Evolutionary conservation across 306 rosid species (phyloP).

Genomic region (Fragaria ananassa): DNA sequence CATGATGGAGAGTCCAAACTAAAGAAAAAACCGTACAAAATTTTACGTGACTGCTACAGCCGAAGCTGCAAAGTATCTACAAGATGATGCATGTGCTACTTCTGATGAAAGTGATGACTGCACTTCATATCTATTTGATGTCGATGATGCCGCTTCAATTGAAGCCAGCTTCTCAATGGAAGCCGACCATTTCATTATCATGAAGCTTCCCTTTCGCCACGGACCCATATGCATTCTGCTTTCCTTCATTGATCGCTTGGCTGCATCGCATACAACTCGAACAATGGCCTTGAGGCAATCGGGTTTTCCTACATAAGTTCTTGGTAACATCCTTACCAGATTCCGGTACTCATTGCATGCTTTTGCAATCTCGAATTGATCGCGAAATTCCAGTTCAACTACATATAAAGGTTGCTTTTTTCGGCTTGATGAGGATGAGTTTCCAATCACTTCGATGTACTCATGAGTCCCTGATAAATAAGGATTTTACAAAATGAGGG

Average conservation of each 20-base stretch:
- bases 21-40: background rate
- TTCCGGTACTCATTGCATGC: slow-evolving; percentile 25
- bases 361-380: slow-evolving; percentile 36
- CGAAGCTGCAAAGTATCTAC: background rate
- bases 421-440: background rate
- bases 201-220: slow-evolving; percentile 46
- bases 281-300: slow-evolving; percentile 43
- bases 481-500: background rate
- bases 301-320: slow-evolving; percentile 32
- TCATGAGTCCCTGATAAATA: slow-evolving; percentile 23
- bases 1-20: background rate
- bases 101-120: background rate
- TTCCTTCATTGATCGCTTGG: slow-evolving; percentile 66
- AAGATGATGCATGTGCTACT: background rate
- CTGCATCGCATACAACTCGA: slow-evolving; percentile 45
- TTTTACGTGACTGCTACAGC: background rate
- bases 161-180: slow-evolving; percentile 12
- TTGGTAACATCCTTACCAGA: slow-evolving; percentile 17
- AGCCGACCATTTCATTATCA: slow-evolving; percentile 70
- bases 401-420: slow-evolving; percentile 14
- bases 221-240: slow-evolving; percentile 66
- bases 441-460: slow-evolving; percentile 25
- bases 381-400: slow-evolving; percentile 31
- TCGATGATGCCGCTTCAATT: background rate
- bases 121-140: background rate